Evolutionary conservation across 75 land plant genomes (phyloP), one percentile per base, ranked within the genome.

Genomic region (Ceratopteris richardii): DNA sequence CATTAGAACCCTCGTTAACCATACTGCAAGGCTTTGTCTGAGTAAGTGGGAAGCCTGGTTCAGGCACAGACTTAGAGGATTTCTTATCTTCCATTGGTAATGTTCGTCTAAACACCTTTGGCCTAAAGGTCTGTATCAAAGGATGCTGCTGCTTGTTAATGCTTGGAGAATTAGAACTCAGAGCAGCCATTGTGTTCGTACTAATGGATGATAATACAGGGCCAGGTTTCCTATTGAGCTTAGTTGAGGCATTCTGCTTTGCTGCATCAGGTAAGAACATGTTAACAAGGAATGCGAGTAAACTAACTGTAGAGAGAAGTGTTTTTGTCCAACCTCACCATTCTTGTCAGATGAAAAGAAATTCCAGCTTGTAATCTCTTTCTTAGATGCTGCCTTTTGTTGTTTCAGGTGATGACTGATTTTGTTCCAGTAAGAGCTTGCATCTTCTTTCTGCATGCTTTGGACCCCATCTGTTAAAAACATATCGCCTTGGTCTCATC

Each of bases 401-500:
- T 70, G 60, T 19, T 63, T 22, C 47, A 70, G 30, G 18, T 64
- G 60, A n/a, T 44, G 24, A 20, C 41, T 36, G 14, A 70, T 58
- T 56, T 70, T 56, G 16, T 39, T 48, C 73, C 73, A 70, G 51
- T 70, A 70, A 42, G 31, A 57, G 17, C 23, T 48, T 12, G 67
- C 56, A 23, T 64, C 56, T 26, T 22, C 66, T 41, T 18, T 54
- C 29, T 26, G 16, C 36, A 43, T 44, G 31, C 66, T 60, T 33
- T 70, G 37, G 52, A 56, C 53, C 18, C 73, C 65, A 54, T 67
- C 69, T 67, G 30, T 33, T 33, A n/a, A n/a, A n/a, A n/a, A n/a
- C n/a, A n/a, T n/a, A n/a, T n/a, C n/a, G n/a, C n/a, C n/a, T n/a
- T n/a, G n/a, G n/a, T n/a, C n/a, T n/a, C n/a, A n/a, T n/a, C n/a